phyloP scores from a whole-genome alignment of 1,139 yeast species.

The Pneumocystis carinii region DNA sequence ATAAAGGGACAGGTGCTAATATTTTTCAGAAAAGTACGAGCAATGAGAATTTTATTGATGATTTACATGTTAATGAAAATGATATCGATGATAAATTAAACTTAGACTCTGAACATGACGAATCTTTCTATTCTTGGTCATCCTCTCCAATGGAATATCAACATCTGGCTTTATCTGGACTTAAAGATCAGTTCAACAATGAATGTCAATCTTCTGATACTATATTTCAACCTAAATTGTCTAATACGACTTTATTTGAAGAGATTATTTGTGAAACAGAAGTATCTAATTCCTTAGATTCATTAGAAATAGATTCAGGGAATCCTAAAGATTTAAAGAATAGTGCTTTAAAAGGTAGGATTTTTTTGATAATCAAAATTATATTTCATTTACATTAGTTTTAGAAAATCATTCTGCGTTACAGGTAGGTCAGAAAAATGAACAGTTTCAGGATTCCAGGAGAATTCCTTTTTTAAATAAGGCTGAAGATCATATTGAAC shows the following conservation, averaged over 20 bases:
- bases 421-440: background rate
- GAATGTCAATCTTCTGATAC: background rate
- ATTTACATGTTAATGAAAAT: slow-evolving; percentile 8
- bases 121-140: slow-evolving; percentile 1
- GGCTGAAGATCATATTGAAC: background rate
- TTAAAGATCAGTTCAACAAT: background rate
- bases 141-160: slow-evolving; percentile 2
- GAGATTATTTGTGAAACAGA: background rate
- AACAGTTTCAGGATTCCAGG: background rate
- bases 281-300: background rate
- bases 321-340: background rate
- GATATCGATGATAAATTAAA: slow-evolving; percentile 12
- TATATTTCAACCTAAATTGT: background rate
- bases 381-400: background rate
- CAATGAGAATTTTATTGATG: background rate
- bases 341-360: background rate
- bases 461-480: background rate
- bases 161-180: background rate
- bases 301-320: background rate
- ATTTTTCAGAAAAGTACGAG: background rate
- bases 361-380: background rate
- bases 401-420: background rate
- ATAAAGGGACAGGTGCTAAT: background rate
- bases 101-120: slow-evolving; percentile 6
- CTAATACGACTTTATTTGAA: background rate